Evolutionary conservation across 139 green algal genomes (phyloP).

Genomic region (Volvox africanus): DNA sequence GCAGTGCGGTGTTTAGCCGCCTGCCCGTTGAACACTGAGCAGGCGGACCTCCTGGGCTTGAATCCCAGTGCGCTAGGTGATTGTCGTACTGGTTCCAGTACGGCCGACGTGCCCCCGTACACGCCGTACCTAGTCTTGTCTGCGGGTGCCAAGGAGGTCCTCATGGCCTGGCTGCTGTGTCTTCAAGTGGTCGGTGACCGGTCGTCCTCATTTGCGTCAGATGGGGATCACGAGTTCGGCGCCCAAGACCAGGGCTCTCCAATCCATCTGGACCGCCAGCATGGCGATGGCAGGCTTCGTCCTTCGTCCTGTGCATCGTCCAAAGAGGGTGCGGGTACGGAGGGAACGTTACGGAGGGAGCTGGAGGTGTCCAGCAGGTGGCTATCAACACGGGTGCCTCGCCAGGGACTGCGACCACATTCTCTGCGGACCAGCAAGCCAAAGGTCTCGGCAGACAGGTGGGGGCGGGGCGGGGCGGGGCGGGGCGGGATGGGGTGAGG

Average conservation of each 20-base stretch:
- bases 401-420: slow-evolving; percentile 7
- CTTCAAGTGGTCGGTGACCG: neutral
- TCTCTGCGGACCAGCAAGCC: slow-evolving; percentile 3
- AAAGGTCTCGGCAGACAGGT: neutral
- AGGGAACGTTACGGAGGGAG: neutral
- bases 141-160: slow-evolving; percentile 41
- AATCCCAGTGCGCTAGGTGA: too few relatives aligned
- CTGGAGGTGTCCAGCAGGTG: neutral
- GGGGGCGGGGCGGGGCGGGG: too few relatives aligned
- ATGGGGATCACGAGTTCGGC: too few relatives aligned
- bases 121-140: slow-evolving; percentile 38
- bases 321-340: neutral
- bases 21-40: neutral
- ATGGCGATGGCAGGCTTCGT: neutral
- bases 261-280: neutral
- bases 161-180: slow-evolving; percentile 40
- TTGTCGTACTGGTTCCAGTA: neutral
- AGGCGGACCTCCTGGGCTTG: neutral
- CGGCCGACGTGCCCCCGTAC: neutral
- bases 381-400: slow-evolving; percentile 26
- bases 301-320: too few relatives aligned
- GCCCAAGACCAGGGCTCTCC: too few relatives aligned
- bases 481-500: too few relatives aligned
- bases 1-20: slow-evolving; percentile 36
- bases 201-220: too few relatives aligned